Evolutionary conservation across 768 basidiomycete genomes (phyloP).

Genomic region (Pleurotus platypus): DNA sequence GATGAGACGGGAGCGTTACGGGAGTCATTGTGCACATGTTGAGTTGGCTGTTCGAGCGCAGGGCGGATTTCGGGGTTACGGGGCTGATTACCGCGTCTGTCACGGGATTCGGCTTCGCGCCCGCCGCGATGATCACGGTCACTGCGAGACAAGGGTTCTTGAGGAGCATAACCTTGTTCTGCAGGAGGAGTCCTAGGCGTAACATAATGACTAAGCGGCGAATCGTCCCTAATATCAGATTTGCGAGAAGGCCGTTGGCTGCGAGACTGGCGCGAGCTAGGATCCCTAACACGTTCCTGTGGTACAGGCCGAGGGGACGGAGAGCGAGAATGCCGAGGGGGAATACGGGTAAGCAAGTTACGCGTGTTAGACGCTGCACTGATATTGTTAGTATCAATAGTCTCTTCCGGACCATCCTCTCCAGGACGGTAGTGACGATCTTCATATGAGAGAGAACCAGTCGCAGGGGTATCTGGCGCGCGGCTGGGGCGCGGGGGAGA

Average conservation of each 20-base stretch:
- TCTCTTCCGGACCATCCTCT: constrained; percentile 20
- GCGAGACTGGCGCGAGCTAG: constrained; percentile 1
- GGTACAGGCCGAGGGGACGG: neutral
- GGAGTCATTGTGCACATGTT: constrained; percentile 22
- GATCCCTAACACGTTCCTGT: neutral
- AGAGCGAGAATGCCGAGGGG: neutral
- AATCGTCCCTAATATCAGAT: constrained; percentile 8
- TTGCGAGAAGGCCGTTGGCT: constrained; percentile 2
- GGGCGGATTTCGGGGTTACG: neutral
- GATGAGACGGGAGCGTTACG: constrained; percentile 20
- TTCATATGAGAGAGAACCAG: constrained; percentile 42
- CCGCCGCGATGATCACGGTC: neutral
- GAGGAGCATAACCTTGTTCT: constrained; percentile 7
- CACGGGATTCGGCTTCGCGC: neutral
- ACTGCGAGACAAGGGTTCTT: constrained; percentile 2
- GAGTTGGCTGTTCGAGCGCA: constrained; percentile 21
- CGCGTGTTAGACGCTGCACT: constrained; percentile 18
- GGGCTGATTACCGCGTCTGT: constrained; percentile 1
- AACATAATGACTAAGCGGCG: constrained; percentile 22
- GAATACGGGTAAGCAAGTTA: constrained; percentile 1
- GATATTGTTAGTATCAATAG: constrained; percentile 12
- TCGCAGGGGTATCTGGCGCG: constrained; percentile 16
- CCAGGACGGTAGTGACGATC: constrained; percentile 68
- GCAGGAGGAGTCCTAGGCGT: constrained; percentile 15
- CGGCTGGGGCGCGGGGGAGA: constrained; percentile 11